Evolutionary conservation across 805 yeast species (phyloP).

Genomic region (Metschnikowia amazonensis): DNA sequence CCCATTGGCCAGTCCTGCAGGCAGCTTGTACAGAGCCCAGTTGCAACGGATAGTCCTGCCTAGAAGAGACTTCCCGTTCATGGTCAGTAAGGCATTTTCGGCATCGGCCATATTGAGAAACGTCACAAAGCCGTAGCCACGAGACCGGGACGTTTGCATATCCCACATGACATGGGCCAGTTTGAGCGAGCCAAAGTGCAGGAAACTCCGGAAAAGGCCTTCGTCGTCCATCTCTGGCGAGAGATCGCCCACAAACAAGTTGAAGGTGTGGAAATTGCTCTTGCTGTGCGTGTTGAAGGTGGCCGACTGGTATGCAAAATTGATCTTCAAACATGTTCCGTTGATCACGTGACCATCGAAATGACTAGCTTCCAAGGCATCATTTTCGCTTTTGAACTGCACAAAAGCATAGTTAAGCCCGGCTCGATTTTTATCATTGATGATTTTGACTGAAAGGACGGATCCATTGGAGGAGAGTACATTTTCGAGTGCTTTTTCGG

Average conservation of each 20-base stretch:
- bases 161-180: constrained; percentile 98
- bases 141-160: constrained; percentile 86
- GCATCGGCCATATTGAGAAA: constrained; percentile 68
- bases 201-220: constrained; percentile 53
- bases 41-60: constrained; percentile 80
- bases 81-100: constrained; percentile 62
- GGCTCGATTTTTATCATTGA: constrained; percentile 69
- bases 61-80: constrained; percentile 69
- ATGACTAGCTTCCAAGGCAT: constrained; percentile 61
- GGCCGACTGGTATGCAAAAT: constrained; percentile 83
- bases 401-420: constrained; percentile 82
- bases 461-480: constrained; percentile 60
- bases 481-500: constrained; percentile 60
- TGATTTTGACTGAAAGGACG: constrained; percentile 61
- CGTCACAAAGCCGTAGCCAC: constrained; percentile 90
- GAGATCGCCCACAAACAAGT: constrained; percentile 83
- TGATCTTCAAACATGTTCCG: constrained; percentile 56
- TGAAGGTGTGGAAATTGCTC: constrained; percentile 51
- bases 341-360: constrained; percentile 58
- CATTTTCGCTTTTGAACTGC: constrained; percentile 56
- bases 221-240: constrained; percentile 82
- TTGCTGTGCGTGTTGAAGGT: constrained; percentile 48
- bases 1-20: too few species aligned
- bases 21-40: constrained; percentile 85
- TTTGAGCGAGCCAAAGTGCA: constrained; percentile 52